A percentile compares a stretch with the other conserved stretches of the same genome.
phyloP scores from a whole-genome alignment of 2,329 filamentous ascomycete genomes.

The Hypoxylon sp. region DNA sequence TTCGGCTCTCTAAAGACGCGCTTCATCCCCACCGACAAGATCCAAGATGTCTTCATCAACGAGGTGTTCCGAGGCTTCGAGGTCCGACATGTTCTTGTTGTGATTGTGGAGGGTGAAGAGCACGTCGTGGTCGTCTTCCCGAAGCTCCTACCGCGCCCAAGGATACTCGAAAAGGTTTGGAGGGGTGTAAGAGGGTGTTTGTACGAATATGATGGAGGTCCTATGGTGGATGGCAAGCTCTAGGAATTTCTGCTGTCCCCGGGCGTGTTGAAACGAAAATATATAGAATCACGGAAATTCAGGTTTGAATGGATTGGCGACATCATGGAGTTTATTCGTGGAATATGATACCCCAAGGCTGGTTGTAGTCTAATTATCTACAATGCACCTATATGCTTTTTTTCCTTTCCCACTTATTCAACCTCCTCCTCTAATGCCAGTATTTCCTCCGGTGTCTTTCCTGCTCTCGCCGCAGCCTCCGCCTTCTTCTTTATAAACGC shows the following conservation, averaged over 20 bases:
- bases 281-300: not conserved
- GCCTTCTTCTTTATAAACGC: slow-evolving; percentile 45
- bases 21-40: slow-evolving; percentile 89
- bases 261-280: not conserved
- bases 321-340: slow-evolving; percentile 11
- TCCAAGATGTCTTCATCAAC: slow-evolving; percentile 93
- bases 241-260: slow-evolving; percentile 27
- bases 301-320: slow-evolving; percentile 23
- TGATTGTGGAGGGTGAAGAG: slow-evolving; percentile 90
- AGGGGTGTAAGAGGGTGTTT: slow-evolving; percentile 85
- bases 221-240: slow-evolving; percentile 22
- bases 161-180: slow-evolving; percentile 90
- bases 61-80: slow-evolving; percentile 95
- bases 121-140: slow-evolving; percentile 97
- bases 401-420: slow-evolving; percentile 25
- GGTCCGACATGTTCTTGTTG: slow-evolving; percentile 88
- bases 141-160: slow-evolving; percentile 78
- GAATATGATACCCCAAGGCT: slow-evolving; percentile 32
- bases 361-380: slow-evolving; percentile 15
- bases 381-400: slow-evolving; percentile 11
- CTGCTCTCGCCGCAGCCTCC: slow-evolving; percentile 34
- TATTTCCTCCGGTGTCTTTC: slow-evolving; percentile 10
- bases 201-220: slow-evolving; percentile 70
- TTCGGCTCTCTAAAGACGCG: slow-evolving; percentile 59
- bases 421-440: slow-evolving; percentile 26